Conservation (phyloP, 2,329 filamentous ascomycete genomes). For the Xylariaceae sp. region DNA sequence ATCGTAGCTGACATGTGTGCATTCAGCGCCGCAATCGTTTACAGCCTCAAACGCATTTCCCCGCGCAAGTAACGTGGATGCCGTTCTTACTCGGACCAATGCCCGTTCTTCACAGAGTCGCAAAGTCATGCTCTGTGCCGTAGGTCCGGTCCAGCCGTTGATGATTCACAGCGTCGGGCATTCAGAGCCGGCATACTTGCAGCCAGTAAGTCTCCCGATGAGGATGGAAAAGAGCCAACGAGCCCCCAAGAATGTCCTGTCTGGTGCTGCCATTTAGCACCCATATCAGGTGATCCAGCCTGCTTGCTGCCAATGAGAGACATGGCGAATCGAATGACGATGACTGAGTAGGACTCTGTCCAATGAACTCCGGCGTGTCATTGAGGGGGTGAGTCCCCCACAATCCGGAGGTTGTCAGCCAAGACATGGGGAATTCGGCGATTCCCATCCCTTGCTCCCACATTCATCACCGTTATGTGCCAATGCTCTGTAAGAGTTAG, state of each 20-base stretch:
- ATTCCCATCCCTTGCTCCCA: too few species aligned
- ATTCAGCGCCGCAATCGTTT: not conserved
- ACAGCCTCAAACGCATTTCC: not conserved
- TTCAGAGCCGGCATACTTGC: not conserved
- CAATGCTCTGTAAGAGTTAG: too few species aligned
- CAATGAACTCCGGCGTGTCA: too few species aligned
- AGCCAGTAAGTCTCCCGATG: too few species aligned
- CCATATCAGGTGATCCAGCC: not conserved
- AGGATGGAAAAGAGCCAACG: not conserved
- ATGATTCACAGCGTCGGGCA: not conserved
- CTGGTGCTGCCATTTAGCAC: not conserved
- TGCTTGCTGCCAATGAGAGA: not conserved
- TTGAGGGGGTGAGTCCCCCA: too few species aligned
- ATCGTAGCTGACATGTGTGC: not conserved
- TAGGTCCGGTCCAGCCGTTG: not conserved
- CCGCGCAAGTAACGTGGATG: not conserved
- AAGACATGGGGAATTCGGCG: too few species aligned
- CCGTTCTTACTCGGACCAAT: not conserved
- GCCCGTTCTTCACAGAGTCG: not conserved
- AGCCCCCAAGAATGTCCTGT: not conserved
- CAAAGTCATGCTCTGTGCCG: not conserved
- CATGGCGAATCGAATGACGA: not conserved
- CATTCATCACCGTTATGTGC: too few species aligned
- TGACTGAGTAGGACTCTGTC: not conserved
- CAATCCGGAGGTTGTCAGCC: too few species aligned